A percentile compares a stretch with the other conserved stretches of the same genome.
Evolutionary conservation across 2,329 filamentous ascomycete genomes (phyloP).

Genomic region (Pyricularia sp.): DNA sequence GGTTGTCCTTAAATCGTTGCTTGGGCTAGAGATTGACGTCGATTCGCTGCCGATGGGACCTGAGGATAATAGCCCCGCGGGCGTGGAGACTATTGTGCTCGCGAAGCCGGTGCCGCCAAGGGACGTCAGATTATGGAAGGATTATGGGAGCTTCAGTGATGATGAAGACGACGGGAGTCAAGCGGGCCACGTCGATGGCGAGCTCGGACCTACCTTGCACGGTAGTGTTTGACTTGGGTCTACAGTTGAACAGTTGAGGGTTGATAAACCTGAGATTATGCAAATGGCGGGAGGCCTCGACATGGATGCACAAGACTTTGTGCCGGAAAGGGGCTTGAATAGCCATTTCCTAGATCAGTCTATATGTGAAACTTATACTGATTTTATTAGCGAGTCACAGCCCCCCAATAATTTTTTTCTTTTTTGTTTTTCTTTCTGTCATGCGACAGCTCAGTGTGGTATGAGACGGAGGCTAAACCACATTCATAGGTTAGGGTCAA

Average conservation of each 20-base stretch:
- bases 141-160: constrained; percentile 12
- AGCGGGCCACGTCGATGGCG: constrained; percentile 6
- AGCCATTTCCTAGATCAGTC: neutral
- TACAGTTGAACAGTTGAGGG: neutral
- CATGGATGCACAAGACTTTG: too few relatives aligned
- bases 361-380: neutral
- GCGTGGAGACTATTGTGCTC: constrained; percentile 73
- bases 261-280: neutral
- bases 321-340: neutral
- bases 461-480: neutral
- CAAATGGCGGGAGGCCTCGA: neutral
- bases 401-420: neutral
- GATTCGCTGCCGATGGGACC: constrained; percentile 80
- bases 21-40: constrained; percentile 71
- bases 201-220: neutral
- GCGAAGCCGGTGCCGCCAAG: constrained; percentile 54
- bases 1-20: constrained; percentile 68
- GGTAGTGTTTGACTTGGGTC: neutral
- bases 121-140: constrained; percentile 11
- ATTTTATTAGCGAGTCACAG: neutral
- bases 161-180: constrained; percentile 16
- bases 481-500: neutral
- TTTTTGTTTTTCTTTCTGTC: neutral
- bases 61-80: constrained; percentile 58
- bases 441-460: neutral